phyloP scores from a whole-genome alignment of 768 basidiomycete genomes.

The Rhizopogon rudus region DNA sequence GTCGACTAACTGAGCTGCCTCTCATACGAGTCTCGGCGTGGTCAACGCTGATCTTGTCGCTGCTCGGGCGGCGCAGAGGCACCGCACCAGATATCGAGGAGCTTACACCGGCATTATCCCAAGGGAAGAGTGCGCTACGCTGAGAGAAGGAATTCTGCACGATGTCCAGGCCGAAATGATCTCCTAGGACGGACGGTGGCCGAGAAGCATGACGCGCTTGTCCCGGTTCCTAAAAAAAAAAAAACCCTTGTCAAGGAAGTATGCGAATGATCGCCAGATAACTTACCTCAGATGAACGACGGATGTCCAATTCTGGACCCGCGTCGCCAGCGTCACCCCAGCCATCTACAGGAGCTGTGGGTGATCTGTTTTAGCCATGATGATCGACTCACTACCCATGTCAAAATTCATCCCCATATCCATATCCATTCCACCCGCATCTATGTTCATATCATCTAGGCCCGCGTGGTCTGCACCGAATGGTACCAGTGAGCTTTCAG shows the following conservation, averaged over 20 bases:
- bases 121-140: constrained; percentile 70
- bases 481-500: background rate
- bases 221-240: constrained; percentile 85
- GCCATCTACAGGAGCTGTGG: constrained; percentile 12
- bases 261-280: background rate
- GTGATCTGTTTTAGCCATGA: background rate
- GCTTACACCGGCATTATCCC: constrained; percentile 75
- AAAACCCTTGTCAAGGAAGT: constrained; percentile 10
- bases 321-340: constrained; percentile 16
- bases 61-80: constrained; percentile 27
- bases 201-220: constrained; percentile 74
- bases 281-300: constrained; percentile 63
- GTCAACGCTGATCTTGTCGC: constrained; percentile 45
- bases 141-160: constrained; percentile 47
- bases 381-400: constrained; percentile 15
- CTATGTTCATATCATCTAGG: background rate
- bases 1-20: constrained; percentile 49
- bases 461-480: background rate
- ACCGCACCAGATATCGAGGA: constrained; percentile 43
- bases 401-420: constrained; percentile 20
- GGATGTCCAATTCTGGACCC: constrained; percentile 14
- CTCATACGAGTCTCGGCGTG: constrained; percentile 49
- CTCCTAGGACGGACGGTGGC: constrained; percentile 45
- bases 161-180: constrained; percentile 43
- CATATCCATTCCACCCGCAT: constrained; percentile 13